Base-by-base conservation (phyloP, 306 rosid genomes). In the Albizia julibrissin region DNA sequence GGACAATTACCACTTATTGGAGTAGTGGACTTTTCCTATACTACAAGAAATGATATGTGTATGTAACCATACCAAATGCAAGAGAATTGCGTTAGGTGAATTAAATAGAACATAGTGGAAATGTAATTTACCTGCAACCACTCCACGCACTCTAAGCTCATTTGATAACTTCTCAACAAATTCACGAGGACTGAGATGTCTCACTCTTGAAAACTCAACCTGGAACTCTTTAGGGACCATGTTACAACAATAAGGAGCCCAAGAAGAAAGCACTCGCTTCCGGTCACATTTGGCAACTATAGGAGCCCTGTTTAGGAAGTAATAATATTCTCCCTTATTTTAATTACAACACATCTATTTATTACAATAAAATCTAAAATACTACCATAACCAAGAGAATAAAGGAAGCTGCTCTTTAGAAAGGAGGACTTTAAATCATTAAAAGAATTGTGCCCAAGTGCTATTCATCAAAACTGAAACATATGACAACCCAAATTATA, bases 231-330 rank as follows among this genome's bases (percentile, higher is more conserved):
- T 84, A 21, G 98, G 99, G 80, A 83, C 86, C 83, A 74, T 67
- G 86, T 89, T 88, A 75, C 88, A 22, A 77, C 98, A 95, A 83
- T 86, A 88, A 69, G 97, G 85, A 44, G 90, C 88, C 99, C 97
- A 95, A 40, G 94, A 90, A 58, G 97, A 88, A 69, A 93, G 96
- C 79, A 95, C 90, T 68, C 94, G 91, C 85, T 87, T 89, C 58
- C 99, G 85, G 75, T 95, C 99, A 66, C 97, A 91, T 84, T 85
- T 84, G 69, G 98, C 99, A 73, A 95, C 99, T 83, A 93, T 73
- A 40, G 99, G 98, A 85, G 96, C 88, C 84, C 99, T 95, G 93
- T 74, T 74, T 80, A 75, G 76, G 80, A 71, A 83, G 69, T 5
- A 79, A 33, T 76, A 22, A 68, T 77, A 69, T 72, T 80, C 24